A percentile compares a stretch with the other conserved stretches of the same genome.
These are phyloP conservation scores for Lasiosphaeris hirsuta DNA, from an alignment of 495 filamentous ascomycete species.

Conservation along the genomic window DNA sequence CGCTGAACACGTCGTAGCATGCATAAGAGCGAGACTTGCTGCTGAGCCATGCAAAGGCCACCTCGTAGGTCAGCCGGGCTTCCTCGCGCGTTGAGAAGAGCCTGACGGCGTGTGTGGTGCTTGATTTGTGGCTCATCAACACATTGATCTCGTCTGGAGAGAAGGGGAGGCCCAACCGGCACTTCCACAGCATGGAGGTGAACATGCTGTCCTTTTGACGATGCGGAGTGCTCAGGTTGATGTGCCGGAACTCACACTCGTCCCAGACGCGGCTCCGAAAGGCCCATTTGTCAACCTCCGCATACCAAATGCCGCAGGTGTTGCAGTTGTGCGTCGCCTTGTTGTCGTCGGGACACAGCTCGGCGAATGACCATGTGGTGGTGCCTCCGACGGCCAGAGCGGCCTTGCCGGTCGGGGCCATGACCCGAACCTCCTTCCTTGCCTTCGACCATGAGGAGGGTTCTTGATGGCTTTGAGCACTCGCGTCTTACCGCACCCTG, in stretches of 20 bases:
- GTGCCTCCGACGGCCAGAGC: slow-evolving; percentile 52
- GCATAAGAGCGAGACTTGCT: slow-evolving; percentile 53
- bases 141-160: slow-evolving; percentile 34
- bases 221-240: slow-evolving; percentile 47
- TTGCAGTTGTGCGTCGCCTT: slow-evolving; percentile 59
- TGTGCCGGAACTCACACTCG: slow-evolving; percentile 34
- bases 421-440: slow-evolving; percentile 43
- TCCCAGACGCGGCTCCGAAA: slow-evolving; percentile 40
- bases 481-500: slow-evolving; percentile 58
- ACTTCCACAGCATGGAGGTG: slow-evolving; percentile 50
- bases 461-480: slow-evolving; percentile 50
- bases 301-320: slow-evolving; percentile 25
- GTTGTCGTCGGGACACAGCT: slow-evolving; percentile 55
- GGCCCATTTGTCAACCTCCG: slow-evolving; percentile 37
- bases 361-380: slow-evolving; percentile 54
- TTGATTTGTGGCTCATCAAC: slow-evolving; percentile 45
- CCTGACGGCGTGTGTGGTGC: slow-evolving; percentile 41
- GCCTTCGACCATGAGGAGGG: slow-evolving; percentile 29
- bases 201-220: slow-evolving; percentile 52
- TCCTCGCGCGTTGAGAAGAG: slow-evolving; percentile 44
- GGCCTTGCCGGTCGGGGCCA: slow-evolving; percentile 56
- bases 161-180: slow-evolving; percentile 41
- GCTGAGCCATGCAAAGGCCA: slow-evolving; percentile 36
- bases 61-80: slow-evolving; percentile 39
- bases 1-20: slow-evolving; percentile 65